Conservation (phyloP, 306 rosid species). For the Vicia sativa region DNA sequence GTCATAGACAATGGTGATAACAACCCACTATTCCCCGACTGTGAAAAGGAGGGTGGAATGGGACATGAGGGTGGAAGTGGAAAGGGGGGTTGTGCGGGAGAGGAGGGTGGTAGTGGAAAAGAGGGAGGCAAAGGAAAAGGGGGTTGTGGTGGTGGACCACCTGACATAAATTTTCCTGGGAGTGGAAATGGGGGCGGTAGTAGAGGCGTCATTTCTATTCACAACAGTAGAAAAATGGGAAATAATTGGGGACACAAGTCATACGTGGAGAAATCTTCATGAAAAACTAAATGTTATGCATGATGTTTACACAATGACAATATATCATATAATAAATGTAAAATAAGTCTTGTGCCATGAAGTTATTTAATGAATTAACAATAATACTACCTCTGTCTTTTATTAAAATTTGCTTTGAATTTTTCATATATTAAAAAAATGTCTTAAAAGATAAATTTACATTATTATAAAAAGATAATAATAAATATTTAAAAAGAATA, state of each 20-base stretch:
- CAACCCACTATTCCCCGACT: not conserved
- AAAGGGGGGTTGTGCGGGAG: too few species aligned
- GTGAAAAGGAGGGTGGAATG: not conserved
- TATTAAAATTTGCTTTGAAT: too few species aligned
- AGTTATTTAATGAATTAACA: too few species aligned
- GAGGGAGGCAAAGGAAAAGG: too few species aligned
- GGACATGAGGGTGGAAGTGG: too few species aligned
- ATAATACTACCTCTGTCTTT: too few species aligned
- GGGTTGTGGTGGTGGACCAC: not conserved
- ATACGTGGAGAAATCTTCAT: not conserved
- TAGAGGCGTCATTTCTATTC: not conserved
- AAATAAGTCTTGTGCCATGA: not conserved
- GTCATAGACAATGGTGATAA: not conserved
- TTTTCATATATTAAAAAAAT: too few species aligned
- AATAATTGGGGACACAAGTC: not conserved
- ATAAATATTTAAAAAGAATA: too few species aligned
- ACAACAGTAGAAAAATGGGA: not conserved
- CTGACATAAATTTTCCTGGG: not conserved
- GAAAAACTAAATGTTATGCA: not conserved
- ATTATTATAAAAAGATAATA: too few species aligned
- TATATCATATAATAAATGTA: not conserved
- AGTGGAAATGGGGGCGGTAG: too few species aligned
- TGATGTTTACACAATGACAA: not conserved
- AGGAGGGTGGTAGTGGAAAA: too few species aligned
- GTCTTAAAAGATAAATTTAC: too few species aligned